Base-by-base conservation (phyloP, 1,284 basidiomycete genomes). In the Fomitopsis betulina region DNA sequence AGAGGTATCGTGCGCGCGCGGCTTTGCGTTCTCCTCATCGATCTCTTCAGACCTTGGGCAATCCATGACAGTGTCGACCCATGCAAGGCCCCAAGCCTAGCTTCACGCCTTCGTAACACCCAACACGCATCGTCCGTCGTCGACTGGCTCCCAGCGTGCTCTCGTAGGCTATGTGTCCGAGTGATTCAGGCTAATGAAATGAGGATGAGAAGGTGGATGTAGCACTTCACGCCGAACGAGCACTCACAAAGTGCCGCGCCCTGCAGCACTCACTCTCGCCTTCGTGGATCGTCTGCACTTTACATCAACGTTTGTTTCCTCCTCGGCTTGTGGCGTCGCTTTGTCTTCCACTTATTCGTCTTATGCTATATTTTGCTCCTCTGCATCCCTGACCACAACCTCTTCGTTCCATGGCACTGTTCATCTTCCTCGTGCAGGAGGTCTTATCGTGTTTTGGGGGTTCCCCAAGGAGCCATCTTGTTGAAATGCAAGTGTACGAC, bases 41-140 rank as follows among this genome's bases (percentile, higher is more conserved):
- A 59, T 62, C 5, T 60, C 59, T 9, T 64, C 62, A 21, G 60
- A 50, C 21, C 60, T 56, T 10, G 64, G 62, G 2, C 60, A 42
- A 40, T 89, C 84, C 79, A 92, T 84, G 53, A 84, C 74, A 0
- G 87, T 91, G 66, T 92, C 90, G 23, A 92, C 76, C 81, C 86
- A 89, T 5, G 88, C 87, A 39, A 93, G 71, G 0, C 80, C 88
- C 90, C 90, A 93, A 2, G 86, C 89, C 0, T 82, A 83, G 61
- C 87, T 85, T 2, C 89, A 90, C 2, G 81, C 81, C 69, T 89
- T n/a, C n/a, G n/a, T n/a, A n/a, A 88, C 89, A 0, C 89, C 87
- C 4, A 90, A 73, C 27, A 88, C 72, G 1, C 73, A 76, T 49
- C 70, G 70, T 62, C 79, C 77, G 21, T 72, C 74, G 1, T 62